These are phyloP conservation scores for Senna tora DNA, from an alignment of 306 rosid genomes.

Conservation along the genomic window DNA sequence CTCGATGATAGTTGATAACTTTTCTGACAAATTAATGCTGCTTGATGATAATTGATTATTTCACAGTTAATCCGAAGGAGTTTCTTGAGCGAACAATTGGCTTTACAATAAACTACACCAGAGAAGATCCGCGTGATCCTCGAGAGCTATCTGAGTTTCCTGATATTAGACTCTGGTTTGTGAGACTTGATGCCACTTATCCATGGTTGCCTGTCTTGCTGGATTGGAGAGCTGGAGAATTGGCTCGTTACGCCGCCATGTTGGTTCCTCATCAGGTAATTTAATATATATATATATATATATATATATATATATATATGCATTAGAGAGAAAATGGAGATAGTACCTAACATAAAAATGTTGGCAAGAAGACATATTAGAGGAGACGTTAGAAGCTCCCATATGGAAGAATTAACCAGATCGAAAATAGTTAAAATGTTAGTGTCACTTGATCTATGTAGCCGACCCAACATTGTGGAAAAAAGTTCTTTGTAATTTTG, in stretches of 20 bases:
- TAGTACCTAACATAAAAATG: too few relatives aligned
- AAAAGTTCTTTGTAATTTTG: too few relatives aligned
- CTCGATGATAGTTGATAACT: background rate
- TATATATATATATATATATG: too few relatives aligned
- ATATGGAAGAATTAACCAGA: too few relatives aligned
- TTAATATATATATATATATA: too few relatives aligned
- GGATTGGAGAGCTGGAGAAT: constrained; percentile 96
- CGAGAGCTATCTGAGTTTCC: constrained; percentile 83
- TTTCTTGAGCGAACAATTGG: constrained; percentile 83
- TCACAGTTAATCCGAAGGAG: constrained; percentile 69
- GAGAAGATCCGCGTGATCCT: constrained; percentile 75
- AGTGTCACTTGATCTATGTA: too few relatives aligned
- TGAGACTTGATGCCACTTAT: constrained; percentile 85
- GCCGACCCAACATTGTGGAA: too few relatives aligned
- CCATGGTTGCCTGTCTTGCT: constrained; percentile 90
- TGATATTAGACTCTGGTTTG: constrained; percentile 90
- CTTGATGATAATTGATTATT: constrained; percentile 20
- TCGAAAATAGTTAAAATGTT: too few relatives aligned
- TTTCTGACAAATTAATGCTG: constrained; percentile 28
- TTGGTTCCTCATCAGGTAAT: constrained; percentile 96
- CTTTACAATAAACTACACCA: constrained; percentile 71
- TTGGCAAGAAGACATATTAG: too few relatives aligned
- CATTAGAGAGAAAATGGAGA: too few relatives aligned
- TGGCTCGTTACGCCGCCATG: constrained; percentile 95
- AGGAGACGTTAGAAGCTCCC: too few relatives aligned